phyloP scores from a whole-genome alignment of 495 filamentous ascomycete species.

The Daldinia decipiens region DNA sequence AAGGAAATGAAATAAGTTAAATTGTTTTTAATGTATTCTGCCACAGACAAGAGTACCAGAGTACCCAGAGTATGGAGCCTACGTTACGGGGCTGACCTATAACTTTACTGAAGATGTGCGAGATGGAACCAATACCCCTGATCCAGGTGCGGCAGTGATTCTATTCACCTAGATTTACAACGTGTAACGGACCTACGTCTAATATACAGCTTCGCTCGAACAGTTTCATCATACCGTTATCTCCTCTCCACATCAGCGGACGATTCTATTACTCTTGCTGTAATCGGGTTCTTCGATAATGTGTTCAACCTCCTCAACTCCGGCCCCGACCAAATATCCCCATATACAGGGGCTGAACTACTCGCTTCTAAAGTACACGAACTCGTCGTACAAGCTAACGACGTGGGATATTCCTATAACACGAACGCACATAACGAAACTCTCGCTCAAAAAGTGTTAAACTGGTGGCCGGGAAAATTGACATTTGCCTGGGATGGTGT shows the following conservation, averaged over 20 bases:
- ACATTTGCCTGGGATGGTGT: constrained; percentile 47
- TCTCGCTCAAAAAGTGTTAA: constrained; percentile 39
- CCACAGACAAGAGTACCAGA: constrained; percentile 42
- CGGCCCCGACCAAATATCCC: constrained; percentile 40
- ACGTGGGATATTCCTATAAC: constrained; percentile 44
- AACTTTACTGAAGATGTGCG: constrained; percentile 56
- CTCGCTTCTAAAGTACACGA: constrained; percentile 56
- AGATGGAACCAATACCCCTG: constrained; percentile 46
- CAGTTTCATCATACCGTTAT: constrained; percentile 47
- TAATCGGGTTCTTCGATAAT: constrained; percentile 48
- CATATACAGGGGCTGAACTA: constrained; percentile 54
- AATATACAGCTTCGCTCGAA: constrained; percentile 4
- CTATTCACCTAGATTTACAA: neutral
- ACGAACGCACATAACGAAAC: constrained; percentile 34
- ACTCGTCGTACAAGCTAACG: constrained; percentile 48
- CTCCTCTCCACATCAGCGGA: constrained; percentile 52
- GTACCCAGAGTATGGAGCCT: constrained; percentile 37
- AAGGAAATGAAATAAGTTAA: neutral
- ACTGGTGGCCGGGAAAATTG: constrained; percentile 45
- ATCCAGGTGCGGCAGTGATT: constrained; percentile 35
- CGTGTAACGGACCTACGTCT: neutral
- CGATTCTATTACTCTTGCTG: constrained; percentile 44
- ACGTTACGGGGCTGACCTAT: constrained; percentile 57
- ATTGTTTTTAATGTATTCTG: constrained; percentile 10
- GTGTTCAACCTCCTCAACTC: constrained; percentile 46